Base-by-base conservation (phyloP, 495 filamentous ascomycete genomes). In the Penicillium simplicissimum region DNA sequence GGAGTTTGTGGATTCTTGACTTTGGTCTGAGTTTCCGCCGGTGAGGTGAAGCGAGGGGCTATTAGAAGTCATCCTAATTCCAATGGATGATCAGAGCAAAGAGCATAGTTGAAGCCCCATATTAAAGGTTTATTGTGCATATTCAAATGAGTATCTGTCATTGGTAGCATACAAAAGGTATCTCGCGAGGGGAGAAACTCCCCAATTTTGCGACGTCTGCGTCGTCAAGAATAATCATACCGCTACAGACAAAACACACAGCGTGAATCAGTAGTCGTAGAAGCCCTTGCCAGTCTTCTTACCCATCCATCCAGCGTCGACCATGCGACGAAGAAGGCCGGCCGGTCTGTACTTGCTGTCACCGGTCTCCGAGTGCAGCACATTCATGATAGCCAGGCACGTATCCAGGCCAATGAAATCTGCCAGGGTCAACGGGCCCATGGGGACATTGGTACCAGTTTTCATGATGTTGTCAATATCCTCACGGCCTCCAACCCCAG, bases 391-490 rank as follows among this genome's bases (percentile, higher is more conserved):
- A 52, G 92, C 87, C 55, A 98, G 77, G 70, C 95, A 99, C 0
- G 95, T 99, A 72, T 99, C 95, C 21, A 99, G 82, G 13, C 95
- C 95, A 64, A 99, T 98, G 71, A 99, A 98, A 75, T 99, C 95
- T 8, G 95, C 95, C 71, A 99, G 75, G 67, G 91, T 87, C 62
- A 99, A 77, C 17, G 95, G 95, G 2, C 95, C 95, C 95, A 99
- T 99, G 9, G 96, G 95, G 51, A 98, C 95, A 74, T 96, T 96
- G 17, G 95, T 98, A 34, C 95, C 95, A 64, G 96, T 97, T 85
- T 96, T 97, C 95, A 99, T 99, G 67, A 96, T 98, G 60, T 81
- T 88, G 71, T 99, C 95, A 60, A 99, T 98, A 64, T 93, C 88
- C 59, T 97, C 91, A 57, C 89, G 88, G 57, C 80, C 79, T 15